Base-by-base conservation (phyloP, 2,329 filamentous ascomycete genomes). In the Trichoderma sp. region DNA sequence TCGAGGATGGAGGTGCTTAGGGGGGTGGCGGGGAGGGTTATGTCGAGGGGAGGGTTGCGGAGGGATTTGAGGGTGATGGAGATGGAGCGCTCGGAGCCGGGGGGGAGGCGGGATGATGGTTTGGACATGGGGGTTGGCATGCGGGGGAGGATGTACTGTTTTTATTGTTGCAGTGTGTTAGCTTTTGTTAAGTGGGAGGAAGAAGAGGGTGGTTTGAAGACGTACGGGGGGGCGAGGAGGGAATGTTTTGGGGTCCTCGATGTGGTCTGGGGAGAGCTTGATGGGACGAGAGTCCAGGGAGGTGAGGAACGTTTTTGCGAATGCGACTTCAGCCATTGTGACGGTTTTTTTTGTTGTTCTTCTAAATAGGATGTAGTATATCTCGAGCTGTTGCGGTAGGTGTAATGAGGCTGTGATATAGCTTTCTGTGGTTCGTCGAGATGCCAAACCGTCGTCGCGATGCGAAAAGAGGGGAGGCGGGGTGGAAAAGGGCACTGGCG, bases 221-320 rank as follows among this genome's bases (percentile, higher is more conserved):
- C 78, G 43, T 88, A 98, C 95, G 17, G 94, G 92, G 75, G 90
- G 87, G 73, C 92, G 90, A 30, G 92, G 85, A 28, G 93, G 92
- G 80, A 95, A 95, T 75, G 87, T 89, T 77, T 90, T 91, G 64
- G 93, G 90, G 79, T 98, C 93, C 82, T 95, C 93, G 81, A 97
- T 91, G 89, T 98, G 92, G 81, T 98, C 94, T 74, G 93, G 86
- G n/a, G 92, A 90, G 74, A 98, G 88, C 85, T 95, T 97, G 77
- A 90, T 82, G 8, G 94, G 92, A 64, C 91, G 90, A 73, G 90
- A 88, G 82, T 97, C 94, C 74, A 98, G 88, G 26, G 90, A 88
- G 67, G 90, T 85, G 76, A 99, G 90, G 82, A 97, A 98, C 36
- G 89, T 87, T 82, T 92, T 94, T 76, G 94, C 92, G 81, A 98